phyloP scores from a whole-genome alignment of 768 basidiomycete genomes.

The Lactarius sanguifluus region DNA sequence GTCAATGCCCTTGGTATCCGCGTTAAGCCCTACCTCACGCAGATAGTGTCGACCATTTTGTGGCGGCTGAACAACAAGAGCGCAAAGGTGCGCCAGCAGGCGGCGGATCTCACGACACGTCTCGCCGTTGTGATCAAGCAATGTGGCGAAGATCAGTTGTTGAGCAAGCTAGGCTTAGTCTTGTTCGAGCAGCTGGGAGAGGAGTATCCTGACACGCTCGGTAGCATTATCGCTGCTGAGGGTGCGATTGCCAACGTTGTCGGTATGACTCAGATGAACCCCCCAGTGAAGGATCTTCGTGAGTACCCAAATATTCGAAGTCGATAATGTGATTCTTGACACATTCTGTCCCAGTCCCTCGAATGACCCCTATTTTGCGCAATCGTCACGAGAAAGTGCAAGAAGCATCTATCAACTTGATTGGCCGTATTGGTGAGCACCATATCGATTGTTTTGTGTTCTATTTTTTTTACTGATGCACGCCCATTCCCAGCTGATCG shows the following conservation, averaged over 20 bases:
- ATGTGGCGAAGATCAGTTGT: slow-evolving; percentile 92
- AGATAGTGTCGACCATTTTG: slow-evolving; percentile 97
- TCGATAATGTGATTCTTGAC: neutral
- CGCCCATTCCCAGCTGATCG: slow-evolving; percentile 71
- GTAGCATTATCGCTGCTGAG: slow-evolving; percentile 98
- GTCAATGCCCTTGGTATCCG: slow-evolving; percentile 95
- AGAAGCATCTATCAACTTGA: slow-evolving; percentile 98
- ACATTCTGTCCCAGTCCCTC: slow-evolving; percentile 63
- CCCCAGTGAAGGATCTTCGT: slow-evolving; percentile 98
- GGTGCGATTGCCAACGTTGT: slow-evolving; percentile 99
- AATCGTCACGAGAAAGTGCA: slow-evolving; percentile 99
- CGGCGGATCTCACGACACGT: slow-evolving; percentile 96
- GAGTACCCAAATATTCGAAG: slow-evolving; percentile 43
- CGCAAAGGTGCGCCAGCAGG: slow-evolving; percentile 98
- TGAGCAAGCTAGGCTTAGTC: slow-evolving; percentile 95
- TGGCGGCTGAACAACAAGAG: slow-evolving; percentile 99
- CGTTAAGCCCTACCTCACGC: slow-evolving; percentile 97
- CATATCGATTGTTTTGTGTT: neutral
- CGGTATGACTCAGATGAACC: slow-evolving; percentile 99
- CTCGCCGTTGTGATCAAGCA: slow-evolving; percentile 98
- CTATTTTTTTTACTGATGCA: slow-evolving; percentile 4
- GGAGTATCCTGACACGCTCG: slow-evolving; percentile 98
- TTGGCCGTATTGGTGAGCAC: slow-evolving; percentile 82
- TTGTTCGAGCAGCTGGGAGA: slow-evolving; percentile 98
- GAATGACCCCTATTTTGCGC: slow-evolving; percentile 99